A percentile compares a stretch with the other conserved stretches of the same genome.
These are phyloP conservation scores for Furcasterigmium furcatum DNA, from an alignment of 2,329 filamentous ascomycete genomes.

Conservation along the genomic window DNA sequence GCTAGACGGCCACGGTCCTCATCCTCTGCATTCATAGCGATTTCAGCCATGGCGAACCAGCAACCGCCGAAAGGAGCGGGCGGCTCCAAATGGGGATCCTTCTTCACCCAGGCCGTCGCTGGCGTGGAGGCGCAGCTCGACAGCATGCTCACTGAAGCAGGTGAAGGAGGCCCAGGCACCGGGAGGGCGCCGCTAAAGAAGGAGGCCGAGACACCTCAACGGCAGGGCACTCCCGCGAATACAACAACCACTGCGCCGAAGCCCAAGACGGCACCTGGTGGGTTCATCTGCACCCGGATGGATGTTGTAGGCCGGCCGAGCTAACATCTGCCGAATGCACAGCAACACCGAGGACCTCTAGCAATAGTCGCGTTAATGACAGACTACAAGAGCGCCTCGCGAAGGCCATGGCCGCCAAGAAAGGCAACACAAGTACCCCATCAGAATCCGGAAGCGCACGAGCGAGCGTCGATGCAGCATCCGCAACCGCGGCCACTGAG, in stretches of 20 bases:
- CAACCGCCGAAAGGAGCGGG: not conserved
- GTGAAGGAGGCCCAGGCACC: conserved; percentile 41
- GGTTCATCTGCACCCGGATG: too few species aligned
- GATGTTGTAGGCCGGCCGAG: conserved; percentile 4
- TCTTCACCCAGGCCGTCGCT: conserved; percentile 86
- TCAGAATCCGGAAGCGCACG: conserved; percentile 5
- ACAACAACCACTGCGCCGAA: conserved; percentile 10
- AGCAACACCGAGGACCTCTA: conserved; percentile 61
- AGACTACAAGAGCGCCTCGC: conserved; percentile 86
- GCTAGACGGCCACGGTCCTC: not conserved
- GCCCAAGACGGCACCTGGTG: conserved; percentile 8
- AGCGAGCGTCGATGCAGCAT: not conserved
- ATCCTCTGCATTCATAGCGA: not conserved
- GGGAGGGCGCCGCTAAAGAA: conserved; percentile 3
- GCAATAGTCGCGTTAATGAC: conserved; percentile 65
- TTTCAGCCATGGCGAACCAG: not conserved
- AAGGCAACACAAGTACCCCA: conserved; percentile 24
- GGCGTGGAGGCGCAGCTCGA: conserved; percentile 92
- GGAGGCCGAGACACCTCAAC: conserved; percentile 25
- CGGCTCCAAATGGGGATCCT: conserved; percentile 67
- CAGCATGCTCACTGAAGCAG: conserved; percentile 83
- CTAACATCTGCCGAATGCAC: conserved; percentile 10
- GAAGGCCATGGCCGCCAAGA: conserved; percentile 72
- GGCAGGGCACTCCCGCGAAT: conserved; percentile 19
- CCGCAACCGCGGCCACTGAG: not conserved